Evolutionary conservation across 169 alveolate species (phyloP).

Genomic region (Eimeria falciformis): DNA sequence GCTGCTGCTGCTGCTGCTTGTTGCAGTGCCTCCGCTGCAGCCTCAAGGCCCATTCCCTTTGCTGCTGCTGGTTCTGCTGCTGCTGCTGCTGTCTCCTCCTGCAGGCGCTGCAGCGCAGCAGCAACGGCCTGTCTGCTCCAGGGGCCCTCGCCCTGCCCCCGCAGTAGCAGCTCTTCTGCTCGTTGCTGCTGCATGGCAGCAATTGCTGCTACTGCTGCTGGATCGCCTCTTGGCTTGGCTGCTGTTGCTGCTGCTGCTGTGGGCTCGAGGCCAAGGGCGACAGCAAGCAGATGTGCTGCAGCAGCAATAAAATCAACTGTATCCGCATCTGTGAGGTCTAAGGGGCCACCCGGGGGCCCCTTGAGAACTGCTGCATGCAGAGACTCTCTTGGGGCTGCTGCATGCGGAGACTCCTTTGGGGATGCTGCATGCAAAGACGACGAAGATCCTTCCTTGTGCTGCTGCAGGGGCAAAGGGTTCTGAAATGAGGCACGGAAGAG

Average conservation of each 20-base stretch:
- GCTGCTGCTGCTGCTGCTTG: not conserved
- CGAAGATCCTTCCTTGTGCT: not conserved
- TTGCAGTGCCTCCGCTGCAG: constrained; percentile 55
- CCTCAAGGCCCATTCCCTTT: not conserved
- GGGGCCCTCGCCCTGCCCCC: constrained; percentile 48
- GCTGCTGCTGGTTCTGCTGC: not conserved
- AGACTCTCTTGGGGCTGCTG: too few relatives aligned
- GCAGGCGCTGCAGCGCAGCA: constrained; percentile 29
- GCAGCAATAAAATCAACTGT: constrained; percentile 19
- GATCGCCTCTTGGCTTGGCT: not conserved
- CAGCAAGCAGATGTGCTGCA: constrained; percentile 64
- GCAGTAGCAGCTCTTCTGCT: constrained; percentile 47
- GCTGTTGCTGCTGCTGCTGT: not conserved
- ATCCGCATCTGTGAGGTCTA: constrained; percentile 61
- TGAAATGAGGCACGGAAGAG: not conserved
- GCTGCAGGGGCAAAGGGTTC: not conserved
- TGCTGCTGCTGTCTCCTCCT: not conserved
- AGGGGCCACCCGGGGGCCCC: too few relatives aligned
- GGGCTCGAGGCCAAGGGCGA: constrained; percentile 10
- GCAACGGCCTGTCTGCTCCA: constrained; percentile 62
- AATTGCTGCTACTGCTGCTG: not conserved
- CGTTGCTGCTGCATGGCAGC: constrained; percentile 32
- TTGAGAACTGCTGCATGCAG: too few relatives aligned
- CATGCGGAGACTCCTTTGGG: too few relatives aligned
- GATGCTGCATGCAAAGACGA: too few relatives aligned